Conservation (phyloP, 768 basidiomycete species). For the Agaricus sinodeliciosus region DNA sequence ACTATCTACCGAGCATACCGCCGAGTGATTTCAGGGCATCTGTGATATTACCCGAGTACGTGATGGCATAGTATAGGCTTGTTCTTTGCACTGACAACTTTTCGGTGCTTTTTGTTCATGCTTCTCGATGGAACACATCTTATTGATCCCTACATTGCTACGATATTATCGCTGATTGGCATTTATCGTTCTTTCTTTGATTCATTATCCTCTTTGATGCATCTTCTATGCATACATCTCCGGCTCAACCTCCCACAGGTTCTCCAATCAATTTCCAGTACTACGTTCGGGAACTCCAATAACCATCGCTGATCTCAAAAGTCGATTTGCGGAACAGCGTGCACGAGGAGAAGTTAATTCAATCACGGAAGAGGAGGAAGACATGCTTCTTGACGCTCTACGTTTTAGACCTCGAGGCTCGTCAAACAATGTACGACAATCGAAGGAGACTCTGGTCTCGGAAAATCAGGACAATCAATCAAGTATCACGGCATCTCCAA, state of each 20-base stretch:
- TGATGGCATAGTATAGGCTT: conserved; percentile 22
- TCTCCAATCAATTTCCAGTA: conserved; percentile 77
- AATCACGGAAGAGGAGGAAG: conserved; percentile 78
- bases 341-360: conserved; percentile 60
- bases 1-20: conserved; percentile 48
- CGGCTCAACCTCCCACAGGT: conserved; percentile 33
- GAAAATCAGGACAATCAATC: conserved; percentile 25
- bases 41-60: conserved; percentile 80
- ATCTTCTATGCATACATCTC: not conserved
- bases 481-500: conserved; percentile 39
- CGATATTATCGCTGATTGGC: conserved; percentile 13
- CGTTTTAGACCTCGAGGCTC: conserved; percentile 31
- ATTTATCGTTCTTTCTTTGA: conserved; percentile 9
- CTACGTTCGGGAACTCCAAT: conserved; percentile 66
- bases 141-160: conserved; percentile 6
- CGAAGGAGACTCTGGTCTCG: conserved; percentile 25
- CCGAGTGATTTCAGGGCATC: conserved; percentile 83
- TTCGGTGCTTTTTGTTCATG: not conserved
- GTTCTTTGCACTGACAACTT: not conserved
- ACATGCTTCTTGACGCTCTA: conserved; percentile 75
- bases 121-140: not conserved
- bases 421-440: conserved; percentile 20
- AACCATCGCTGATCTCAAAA: conserved; percentile 56
- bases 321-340: conserved; percentile 70
- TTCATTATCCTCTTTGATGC: conserved; percentile 7